These are phyloP conservation scores for Auricularia auricula-judae DNA, from an alignment of 768 basidiomycete genomes.

Conservation along the genomic window DNA sequence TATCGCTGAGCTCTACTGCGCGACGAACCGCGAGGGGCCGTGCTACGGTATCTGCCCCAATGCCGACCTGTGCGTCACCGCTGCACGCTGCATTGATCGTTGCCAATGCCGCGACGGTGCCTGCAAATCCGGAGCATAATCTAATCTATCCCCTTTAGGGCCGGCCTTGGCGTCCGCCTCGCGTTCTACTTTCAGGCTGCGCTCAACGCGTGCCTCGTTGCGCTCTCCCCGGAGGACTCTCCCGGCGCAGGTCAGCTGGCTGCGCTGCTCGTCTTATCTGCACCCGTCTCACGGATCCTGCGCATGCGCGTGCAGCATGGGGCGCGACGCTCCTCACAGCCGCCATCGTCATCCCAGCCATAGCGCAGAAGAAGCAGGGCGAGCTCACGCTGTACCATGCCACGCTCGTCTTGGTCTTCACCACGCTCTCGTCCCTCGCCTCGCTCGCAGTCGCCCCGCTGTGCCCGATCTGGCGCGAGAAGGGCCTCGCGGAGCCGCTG, in stretches of 20 bases:
- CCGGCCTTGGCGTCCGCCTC: background rate
- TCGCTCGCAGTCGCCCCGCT: constrained; percentile 8
- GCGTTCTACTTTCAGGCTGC: background rate
- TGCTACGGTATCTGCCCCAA: background rate
- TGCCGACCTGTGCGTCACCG: background rate
- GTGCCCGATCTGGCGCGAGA: constrained; percentile 6
- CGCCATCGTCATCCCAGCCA: constrained; percentile 7
- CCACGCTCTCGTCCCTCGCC: constrained; percentile 6
- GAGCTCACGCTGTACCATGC: constrained; percentile 8
- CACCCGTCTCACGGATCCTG: background rate
- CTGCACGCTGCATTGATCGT: background rate
- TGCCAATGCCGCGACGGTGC: background rate
- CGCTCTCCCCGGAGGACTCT: background rate
- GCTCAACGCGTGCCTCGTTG: background rate
- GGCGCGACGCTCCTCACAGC: constrained; percentile 6
- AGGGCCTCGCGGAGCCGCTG: background rate
- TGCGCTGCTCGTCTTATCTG: background rate
- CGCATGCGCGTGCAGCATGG: background rate
- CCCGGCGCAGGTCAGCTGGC: background rate
- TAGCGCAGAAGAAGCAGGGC: constrained; percentile 5
- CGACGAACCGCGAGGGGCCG: background rate
- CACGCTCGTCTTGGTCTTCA: constrained; percentile 8
- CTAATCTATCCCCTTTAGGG: background rate
- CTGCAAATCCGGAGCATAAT: background rate
- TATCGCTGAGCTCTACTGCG: background rate